Base-by-base conservation (phyloP, 2,329 filamentous ascomycete genomes). In the Amesomyces nigricolor region DNA sequence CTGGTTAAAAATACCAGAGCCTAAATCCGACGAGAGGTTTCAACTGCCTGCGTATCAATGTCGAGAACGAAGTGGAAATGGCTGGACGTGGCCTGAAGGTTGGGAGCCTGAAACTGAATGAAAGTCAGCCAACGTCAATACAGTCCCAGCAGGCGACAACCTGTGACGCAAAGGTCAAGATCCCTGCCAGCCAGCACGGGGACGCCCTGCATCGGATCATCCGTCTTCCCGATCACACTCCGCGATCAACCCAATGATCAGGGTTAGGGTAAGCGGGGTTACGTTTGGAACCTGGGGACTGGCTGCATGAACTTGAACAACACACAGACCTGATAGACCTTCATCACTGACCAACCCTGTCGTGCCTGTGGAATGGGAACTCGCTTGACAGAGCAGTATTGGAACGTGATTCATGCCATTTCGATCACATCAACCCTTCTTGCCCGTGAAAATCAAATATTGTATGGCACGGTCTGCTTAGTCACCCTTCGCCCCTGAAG, bases 151-250 rank as follows among this genome's bases (percentile, higher is more conserved):
- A 52, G 54, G 54, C 54, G 45, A 29, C 32, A 17, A 9, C 37
- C 47, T 50, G 50, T 57, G 54, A 57, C 54, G 54, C 54, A 57
- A 57, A 37, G 19, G 22, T 6, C 22, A 26, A 26, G 22, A 26
- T 26, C 22, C 22, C 22, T 26, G 22, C 22, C 22, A 5, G 22
- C 22, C 22, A 26, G 22, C 22, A 26, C 22, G 22, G 22, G 22
- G 13, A 9, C 22, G 17, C 44, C 50, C 42, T 39, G 52, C 16
- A 45, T 29, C 50, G 54, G 54, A 53, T 57, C 54, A 53, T 53
- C 30, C 47, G 16, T 17, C 19, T 17, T 43, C 53, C 32, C 8
- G 9, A 35, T 10, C 32, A 50, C 22, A 29, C 40, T 47, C 39
- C 46, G 22, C 52, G 7, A 19, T 22, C n/a, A 6, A 11, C 17